Percentiles rank a stretch among this genome's conserved stretches.
Evolutionary conservation across 169 alveolate species (phyloP).

Genomic region (Babesia gibsoni): DNA sequence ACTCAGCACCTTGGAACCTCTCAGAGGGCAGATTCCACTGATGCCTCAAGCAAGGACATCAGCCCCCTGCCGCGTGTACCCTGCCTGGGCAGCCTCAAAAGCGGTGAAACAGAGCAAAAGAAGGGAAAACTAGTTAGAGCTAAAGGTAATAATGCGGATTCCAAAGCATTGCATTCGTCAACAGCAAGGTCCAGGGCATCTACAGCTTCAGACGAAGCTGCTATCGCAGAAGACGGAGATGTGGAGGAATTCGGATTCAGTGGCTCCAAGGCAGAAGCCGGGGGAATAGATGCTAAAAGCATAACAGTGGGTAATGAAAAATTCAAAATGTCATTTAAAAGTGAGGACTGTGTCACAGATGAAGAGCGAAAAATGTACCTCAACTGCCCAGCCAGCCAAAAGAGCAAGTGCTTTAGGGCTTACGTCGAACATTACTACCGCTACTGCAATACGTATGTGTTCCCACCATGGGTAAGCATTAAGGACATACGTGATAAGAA

Average conservation of each 20-base stretch:
- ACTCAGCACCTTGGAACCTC: too few relatives aligned
- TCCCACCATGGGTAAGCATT: constrained; percentile 78
- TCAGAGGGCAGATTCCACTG: too few relatives aligned
- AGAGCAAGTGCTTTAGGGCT: constrained; percentile 40
- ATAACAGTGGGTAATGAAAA: constrained; percentile 46
- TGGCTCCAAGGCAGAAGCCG: neutral
- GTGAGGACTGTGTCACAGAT: constrained; percentile 35
- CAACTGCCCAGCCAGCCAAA: constrained; percentile 49
- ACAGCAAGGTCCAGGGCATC: too few relatives aligned
- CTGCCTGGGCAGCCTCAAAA: too few relatives aligned
- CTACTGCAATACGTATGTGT: constrained; percentile 66
- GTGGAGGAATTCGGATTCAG: constrained; percentile 5
- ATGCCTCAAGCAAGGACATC: too few relatives aligned
- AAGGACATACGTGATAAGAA: constrained; percentile 82
- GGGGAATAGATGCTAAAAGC: constrained; percentile 4
- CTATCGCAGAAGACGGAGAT: constrained; percentile 17
- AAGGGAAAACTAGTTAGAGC: too few relatives aligned
- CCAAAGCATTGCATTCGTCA: too few relatives aligned
- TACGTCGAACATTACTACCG: constrained; percentile 71
- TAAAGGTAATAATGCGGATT: too few relatives aligned
- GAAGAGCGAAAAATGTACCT: constrained; percentile 51
- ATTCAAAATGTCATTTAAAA: neutral
- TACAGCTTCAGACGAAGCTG: neutral
- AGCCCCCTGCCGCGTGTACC: too few relatives aligned
- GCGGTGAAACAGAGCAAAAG: too few relatives aligned